Base-by-base conservation (phyloP, 2,329 filamentous ascomycete species). In the Podosphaera aphanis region DNA sequence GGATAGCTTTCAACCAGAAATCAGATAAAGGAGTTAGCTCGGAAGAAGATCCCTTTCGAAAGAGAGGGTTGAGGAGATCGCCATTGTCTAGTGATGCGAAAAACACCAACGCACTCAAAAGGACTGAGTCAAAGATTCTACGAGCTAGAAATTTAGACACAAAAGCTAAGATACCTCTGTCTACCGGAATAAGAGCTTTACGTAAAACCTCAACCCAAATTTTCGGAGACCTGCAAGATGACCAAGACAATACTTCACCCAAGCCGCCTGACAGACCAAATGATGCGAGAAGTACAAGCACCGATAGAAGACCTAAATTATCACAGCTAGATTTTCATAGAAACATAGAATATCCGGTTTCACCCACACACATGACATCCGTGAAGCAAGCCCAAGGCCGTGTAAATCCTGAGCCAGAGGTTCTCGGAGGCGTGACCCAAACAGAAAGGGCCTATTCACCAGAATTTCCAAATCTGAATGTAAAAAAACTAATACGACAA, bases 11-110 rank as follows among this genome's bases (percentile, higher is more conserved):
- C 8, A 25, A 25, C 23, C 8, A 8, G 23, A 25, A 8, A 25
- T 25, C 8, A 25, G 8, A 25, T 25, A 8, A 25, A 8, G 8
- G 4, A 5, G 23, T 25, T 25, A 25, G 8, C 23, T 5, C 4
- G 4, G 23, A 44, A 25, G 33, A 38, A 2, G 47, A 52, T 40
- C 52, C 52, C 8, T 53, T 53, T 35, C 42, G 25, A 44, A 35
- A 35, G 44, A 42, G 20, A 52, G 51, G 50, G 19, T n/a, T 53
- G 20, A 49, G 48, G 20, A 47, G 51, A 36, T 51, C 51, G 15
- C 25, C 41, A n/a, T 19, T 43, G 25, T 5, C 37, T 39, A 8
- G 18, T 11, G 10, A 6, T 20, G 20, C 16, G 37, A 19, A n/a
- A 8, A 39, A 39, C 18, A 39, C 18, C n/a, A 20, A 5, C 15